Base-by-base conservation (phyloP, 2,329 filamentous ascomycete genomes). In the Claviceps fusiformis region DNA sequence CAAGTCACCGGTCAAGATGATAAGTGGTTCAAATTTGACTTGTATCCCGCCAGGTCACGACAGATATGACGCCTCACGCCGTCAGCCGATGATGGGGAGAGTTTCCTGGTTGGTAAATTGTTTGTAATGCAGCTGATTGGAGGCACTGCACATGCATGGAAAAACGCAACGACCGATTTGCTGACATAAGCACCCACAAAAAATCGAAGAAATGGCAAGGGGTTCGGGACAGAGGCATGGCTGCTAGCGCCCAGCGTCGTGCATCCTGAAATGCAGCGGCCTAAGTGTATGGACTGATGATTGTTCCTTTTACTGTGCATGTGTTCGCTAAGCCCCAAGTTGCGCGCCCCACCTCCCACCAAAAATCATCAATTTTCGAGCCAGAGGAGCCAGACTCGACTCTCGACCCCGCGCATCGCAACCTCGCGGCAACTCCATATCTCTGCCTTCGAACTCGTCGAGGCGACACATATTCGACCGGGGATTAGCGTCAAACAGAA, bases 291-390 rank as follows among this genome's bases (percentile, higher is more conserved):
- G 9, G 46, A 19, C 37, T 35, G 47, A 47, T 35, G 49, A 41
- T 33, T 19, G 45, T 44, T 39, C 47, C 24, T 24, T 24, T 33
- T 27, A 39, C 51, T 47, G 29, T 24, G 24, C 24, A 24, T 24
- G 24, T 52, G 47, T 57, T 70, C 66, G 67, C 66, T 70, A 69
- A 70, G 66, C 67, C 68, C 68, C 66, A 66, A 68, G 59, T 60
- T 62, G 62, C 60, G 62, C 59, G 67, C 69, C 68, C 69, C 68
- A 67, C 67, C 66, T 68, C 70, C 68, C 70, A 72, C 68, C 68
- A 70, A 71, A 70, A 70, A 69, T 70, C 68, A 64, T 63, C 63
- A 71, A 71, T 70, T 71, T 71, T 67, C 54, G 62, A 59, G 58
- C 61, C 59, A 53, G 55, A 56, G 47, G 51, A 59, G 58, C 61